phyloP scores from a whole-genome alignment of 2,329 filamentous ascomycete species.

The Arthrobotrys sphaeroides region DNA sequence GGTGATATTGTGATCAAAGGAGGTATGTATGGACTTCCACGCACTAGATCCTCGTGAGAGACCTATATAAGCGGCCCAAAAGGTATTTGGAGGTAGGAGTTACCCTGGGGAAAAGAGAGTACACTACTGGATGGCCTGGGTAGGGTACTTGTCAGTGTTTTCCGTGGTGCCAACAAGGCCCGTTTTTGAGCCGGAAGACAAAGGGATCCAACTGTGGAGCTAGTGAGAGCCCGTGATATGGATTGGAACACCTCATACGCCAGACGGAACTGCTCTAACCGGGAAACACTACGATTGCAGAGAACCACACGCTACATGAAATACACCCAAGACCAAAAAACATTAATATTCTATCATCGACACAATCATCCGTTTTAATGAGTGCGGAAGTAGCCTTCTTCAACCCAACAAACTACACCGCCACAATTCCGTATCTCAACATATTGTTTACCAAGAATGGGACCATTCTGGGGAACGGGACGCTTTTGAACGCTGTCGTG shows the following conservation, averaged over 20 bases:
- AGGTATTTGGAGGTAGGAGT: background rate
- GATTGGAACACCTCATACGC: background rate
- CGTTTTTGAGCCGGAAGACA: background rate
- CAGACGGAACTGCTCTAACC: slow-evolving; percentile 41
- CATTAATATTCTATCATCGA: slow-evolving; percentile 77
- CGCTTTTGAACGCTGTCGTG: slow-evolving; percentile 71
- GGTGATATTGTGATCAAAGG: slow-evolving; percentile 69
- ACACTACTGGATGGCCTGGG: background rate
- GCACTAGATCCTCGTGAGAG: background rate
- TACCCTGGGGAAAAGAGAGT: background rate
- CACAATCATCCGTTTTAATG: slow-evolving; percentile 74
- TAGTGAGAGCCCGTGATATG: background rate
- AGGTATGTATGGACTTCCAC: slow-evolving; percentile 54
- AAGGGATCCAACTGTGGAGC: background rate
- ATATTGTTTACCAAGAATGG: slow-evolving; percentile 79
- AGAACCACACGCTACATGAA: slow-evolving; percentile 68
- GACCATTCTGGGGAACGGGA: slow-evolving; percentile 78
- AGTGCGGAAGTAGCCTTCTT: slow-evolving; percentile 80
- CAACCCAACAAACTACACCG: slow-evolving; percentile 89
- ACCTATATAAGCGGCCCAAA: slow-evolving; percentile 14
- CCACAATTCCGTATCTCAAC: slow-evolving; percentile 80
- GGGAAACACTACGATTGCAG: slow-evolving; percentile 62
- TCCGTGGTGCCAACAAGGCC: background rate
- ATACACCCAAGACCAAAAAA: slow-evolving; percentile 72
- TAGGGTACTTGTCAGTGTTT: background rate